phyloP scores from a whole-genome alignment of 441 rosid genomes.

The Bruguiera hainesii region DNA sequence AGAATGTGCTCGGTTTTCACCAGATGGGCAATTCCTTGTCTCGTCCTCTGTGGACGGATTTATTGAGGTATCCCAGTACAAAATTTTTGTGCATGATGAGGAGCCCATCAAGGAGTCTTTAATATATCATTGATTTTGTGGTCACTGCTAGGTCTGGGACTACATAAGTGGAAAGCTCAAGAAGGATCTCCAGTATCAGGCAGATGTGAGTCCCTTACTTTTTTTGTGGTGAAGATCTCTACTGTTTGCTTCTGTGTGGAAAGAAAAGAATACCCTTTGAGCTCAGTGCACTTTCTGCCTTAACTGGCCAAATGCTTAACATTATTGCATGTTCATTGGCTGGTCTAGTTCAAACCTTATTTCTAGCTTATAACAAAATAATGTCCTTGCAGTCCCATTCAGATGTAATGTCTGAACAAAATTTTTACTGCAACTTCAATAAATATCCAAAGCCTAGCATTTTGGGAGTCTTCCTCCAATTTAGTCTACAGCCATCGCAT shows the following conservation, averaged over 20 bases:
- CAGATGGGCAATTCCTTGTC: slow-evolving; percentile 98
- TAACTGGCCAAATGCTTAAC: neutral
- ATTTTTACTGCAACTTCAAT: neutral
- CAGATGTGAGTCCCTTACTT: slow-evolving; percentile 58
- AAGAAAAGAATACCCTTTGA: neutral
- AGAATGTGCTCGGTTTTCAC: slow-evolving; percentile 85
- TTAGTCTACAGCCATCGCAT: neutral
- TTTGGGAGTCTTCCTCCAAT: neutral
- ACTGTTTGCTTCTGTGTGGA: slow-evolving; percentile 9
- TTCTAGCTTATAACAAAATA: neutral
- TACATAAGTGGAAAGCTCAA: slow-evolving; percentile 95
- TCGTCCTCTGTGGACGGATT: slow-evolving; percentile 98
- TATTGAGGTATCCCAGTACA: slow-evolving; percentile 59
- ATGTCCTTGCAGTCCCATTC: neutral
- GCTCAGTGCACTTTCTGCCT: neutral
- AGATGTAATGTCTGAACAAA: neutral
- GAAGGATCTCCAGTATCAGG: slow-evolving; percentile 99
- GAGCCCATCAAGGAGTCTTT: slow-evolving; percentile 16
- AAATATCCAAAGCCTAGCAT: neutral
- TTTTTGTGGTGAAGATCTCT: neutral
- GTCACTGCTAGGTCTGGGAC: slow-evolving; percentile 83
- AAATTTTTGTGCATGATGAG: neutral
- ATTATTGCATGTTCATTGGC: neutral
- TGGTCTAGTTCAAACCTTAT: neutral
- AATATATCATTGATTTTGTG: slow-evolving; percentile 22